Base-by-base conservation (phyloP, 495 filamentous ascomycete genomes). In the Viridothelium virens region DNA sequence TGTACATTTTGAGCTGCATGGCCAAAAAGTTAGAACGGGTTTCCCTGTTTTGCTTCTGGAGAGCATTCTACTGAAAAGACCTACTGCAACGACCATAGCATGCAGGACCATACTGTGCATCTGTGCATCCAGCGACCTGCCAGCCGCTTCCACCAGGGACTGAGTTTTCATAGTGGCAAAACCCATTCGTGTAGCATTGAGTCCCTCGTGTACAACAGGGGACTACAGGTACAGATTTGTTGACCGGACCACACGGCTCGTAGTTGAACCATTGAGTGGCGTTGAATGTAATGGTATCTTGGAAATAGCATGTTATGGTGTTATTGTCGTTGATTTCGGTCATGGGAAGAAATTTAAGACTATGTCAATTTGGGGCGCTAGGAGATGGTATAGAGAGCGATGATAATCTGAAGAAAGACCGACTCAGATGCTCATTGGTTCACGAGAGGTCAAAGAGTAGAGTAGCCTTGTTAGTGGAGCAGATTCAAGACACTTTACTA, bases 91-190 rank as follows among this genome's bases (percentile, higher is more conserved):
- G 48, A 53, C 48, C 48, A n/a, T 53, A 53, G n/a, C 48, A 53
- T 25, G 10, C 48, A 53, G 48, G 48, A 18, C 48, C 48, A 18
- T 53, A 53, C 5, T 53, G 11, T 14, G 48, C 5, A n/a, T 53
- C 48, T 53, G 48, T 53, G 2, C 48, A 53, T 5, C 48, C 48
- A 25, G 48, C 48, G 48, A 53, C 48, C 18, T 53, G 48, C 48
- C 48, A 53, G n/a, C 48, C 48, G 48, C 48, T 53, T 18, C 48
- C 48, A 18, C 48, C 48, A 14, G 48, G 48, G 48, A 53, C 48
- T n/a, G 48, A 53, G n/a, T 53, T 53, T n/a, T 53, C 48, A 53
- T 53, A 53, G n/a, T 53, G 48, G n/a, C 48, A 53, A 25, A 53
- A 53, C 5, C 48, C 48, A 18, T 53, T n/a, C 48, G n/a, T 53